These are phyloP conservation scores for Zasmidium angulare DNA, from an alignment of 2,329 filamentous ascomycete genomes.

Conservation along the genomic window DNA sequence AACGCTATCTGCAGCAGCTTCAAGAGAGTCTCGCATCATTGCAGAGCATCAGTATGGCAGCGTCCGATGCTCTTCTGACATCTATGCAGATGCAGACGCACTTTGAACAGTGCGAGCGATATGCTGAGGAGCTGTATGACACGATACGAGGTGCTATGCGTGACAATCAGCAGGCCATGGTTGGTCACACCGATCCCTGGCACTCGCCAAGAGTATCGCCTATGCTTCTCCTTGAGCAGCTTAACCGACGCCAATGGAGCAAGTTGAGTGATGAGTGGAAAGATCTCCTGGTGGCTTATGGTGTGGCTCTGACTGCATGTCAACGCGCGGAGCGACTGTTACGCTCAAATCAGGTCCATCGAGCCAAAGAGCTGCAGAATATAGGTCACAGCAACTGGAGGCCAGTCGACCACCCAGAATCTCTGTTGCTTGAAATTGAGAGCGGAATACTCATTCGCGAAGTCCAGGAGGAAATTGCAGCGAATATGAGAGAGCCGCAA, in stretches of 20 bases:
- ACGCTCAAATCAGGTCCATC: slow-evolving; percentile 21
- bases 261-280: slow-evolving; percentile 8
- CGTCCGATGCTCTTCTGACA: too few relatives aligned
- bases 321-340: slow-evolving; percentile 45
- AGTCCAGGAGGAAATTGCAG: slow-evolving; percentile 62
- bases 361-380: slow-evolving; percentile 49
- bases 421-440: slow-evolving; percentile 67
- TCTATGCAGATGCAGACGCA: too few relatives aligned
- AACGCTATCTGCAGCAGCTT: too few relatives aligned
- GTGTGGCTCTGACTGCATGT: slow-evolving; percentile 42
- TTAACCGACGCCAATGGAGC: neutral
- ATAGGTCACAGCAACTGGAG: slow-evolving; percentile 58
- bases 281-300: slow-evolving; percentile 43
- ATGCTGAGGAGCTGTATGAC: too few relatives aligned
- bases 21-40: too few relatives aligned
- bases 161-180: too few relatives aligned
- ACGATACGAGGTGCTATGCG: too few relatives aligned
- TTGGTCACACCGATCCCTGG: too few relatives aligned
- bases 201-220: slow-evolving; percentile 4
- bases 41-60: too few relatives aligned
- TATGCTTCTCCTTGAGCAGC: slow-evolving; percentile 3
- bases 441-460: slow-evolving; percentile 60
- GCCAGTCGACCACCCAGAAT: slow-evolving; percentile 56
- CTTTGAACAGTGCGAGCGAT: too few relatives aligned
- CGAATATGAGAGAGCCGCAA: slow-evolving; percentile 55